Evolutionary conservation across 2,329 filamentous ascomycete species (phyloP).

Genomic region (Fusarium cicatricum): DNA sequence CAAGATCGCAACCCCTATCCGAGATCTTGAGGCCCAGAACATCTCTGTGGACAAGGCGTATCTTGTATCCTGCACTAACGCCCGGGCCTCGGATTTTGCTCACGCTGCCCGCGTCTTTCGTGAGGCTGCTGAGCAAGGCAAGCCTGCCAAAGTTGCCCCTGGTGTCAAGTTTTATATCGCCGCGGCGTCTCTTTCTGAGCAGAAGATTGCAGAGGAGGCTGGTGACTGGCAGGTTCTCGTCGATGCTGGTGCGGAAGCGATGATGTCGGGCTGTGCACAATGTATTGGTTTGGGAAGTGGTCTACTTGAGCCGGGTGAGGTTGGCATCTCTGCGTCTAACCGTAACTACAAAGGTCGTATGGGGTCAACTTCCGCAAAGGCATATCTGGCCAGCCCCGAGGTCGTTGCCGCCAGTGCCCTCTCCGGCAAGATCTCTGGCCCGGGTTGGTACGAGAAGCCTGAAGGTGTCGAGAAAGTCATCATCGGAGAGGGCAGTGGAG

Average conservation of each 20-base stretch:
- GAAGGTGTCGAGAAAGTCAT: constrained; percentile 72
- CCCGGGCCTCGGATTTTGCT: too few species aligned
- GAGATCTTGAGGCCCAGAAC: constrained; percentile 74
- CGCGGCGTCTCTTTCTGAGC: too few species aligned
- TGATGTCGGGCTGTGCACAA: too few species aligned
- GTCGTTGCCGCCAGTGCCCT: constrained; percentile 91
- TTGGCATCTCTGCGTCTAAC: constrained; percentile 85
- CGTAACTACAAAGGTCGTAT: constrained; percentile 93
- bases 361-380: constrained; percentile 71
- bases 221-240: too few species aligned
- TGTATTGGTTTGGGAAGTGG: too few species aligned
- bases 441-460: constrained; percentile 80
- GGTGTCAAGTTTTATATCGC: too few species aligned
- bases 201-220: too few species aligned
- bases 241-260: too few species aligned
- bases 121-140: too few species aligned
- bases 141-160: too few species aligned
- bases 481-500: constrained; percentile 75
- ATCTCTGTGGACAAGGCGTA: constrained; percentile 88
- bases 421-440: constrained; percentile 74
- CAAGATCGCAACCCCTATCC: constrained; percentile 82
- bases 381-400: constrained; percentile 90
- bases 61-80: constrained; percentile 88
- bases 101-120: too few species aligned
- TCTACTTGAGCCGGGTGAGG: constrained; percentile 83